These are phyloP conservation scores for Phytophthora kernoviae DNA, from an alignment of 352 stramenopile genomes.

Conservation along the genomic window DNA sequence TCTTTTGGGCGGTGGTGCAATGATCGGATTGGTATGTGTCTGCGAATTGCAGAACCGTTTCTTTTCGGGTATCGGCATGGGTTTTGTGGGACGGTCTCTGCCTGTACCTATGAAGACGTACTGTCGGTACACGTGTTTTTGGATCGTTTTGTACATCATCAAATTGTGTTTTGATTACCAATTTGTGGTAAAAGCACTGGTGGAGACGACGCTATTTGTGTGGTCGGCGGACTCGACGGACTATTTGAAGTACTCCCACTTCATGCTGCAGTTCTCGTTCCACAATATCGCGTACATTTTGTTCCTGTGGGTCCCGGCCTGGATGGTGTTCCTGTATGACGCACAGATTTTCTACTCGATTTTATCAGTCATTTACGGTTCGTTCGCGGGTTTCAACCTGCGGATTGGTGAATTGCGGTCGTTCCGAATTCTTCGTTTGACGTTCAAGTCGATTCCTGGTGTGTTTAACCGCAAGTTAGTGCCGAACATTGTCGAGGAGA, in stretches of 20 bases:
- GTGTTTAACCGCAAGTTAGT: slow-evolving; percentile 89
- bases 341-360: slow-evolving; percentile 87
- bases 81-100: slow-evolving; percentile 78
- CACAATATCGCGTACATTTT: slow-evolving; percentile 85
- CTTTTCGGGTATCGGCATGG: slow-evolving; percentile 75
- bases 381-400: slow-evolving; percentile 84
- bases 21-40: slow-evolving; percentile 64
- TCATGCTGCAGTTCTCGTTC: slow-evolving; percentile 80
- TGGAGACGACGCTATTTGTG: slow-evolving; percentile 87
- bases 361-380: slow-evolving; percentile 78
- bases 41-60: slow-evolving; percentile 76
- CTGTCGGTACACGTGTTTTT: slow-evolving; percentile 86
- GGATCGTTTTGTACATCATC: slow-evolving; percentile 70
- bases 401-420: slow-evolving; percentile 84
- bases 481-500: slow-evolving; percentile 81
- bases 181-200: slow-evolving; percentile 81
- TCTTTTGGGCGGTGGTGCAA: slow-evolving; percentile 49
- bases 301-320: slow-evolving; percentile 83
- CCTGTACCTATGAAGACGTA: slow-evolving; percentile 76
- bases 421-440: slow-evolving; percentile 80
- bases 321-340: slow-evolving; percentile 87
- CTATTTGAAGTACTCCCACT: slow-evolving; percentile 82
- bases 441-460: slow-evolving; percentile 85
- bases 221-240: slow-evolving; percentile 68
- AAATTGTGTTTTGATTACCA: slow-evolving; percentile 90